Conservation (phyloP, 306 rosid species). For the Mucuna pruriens region DNA sequence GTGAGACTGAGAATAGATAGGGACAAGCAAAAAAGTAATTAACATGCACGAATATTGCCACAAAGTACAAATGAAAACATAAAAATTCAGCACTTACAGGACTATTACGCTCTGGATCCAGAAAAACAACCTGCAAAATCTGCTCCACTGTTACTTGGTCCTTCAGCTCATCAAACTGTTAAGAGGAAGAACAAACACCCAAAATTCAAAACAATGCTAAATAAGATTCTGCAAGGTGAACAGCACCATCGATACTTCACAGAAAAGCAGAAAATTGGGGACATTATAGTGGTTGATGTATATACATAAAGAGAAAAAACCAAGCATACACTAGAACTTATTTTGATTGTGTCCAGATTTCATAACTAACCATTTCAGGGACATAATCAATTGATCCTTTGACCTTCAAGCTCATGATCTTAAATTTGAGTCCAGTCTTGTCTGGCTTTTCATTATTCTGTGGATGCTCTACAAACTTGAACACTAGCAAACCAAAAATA, state of each 20-base stretch:
- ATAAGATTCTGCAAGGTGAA: not conserved
- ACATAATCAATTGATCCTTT: slow-evolving; percentile 82
- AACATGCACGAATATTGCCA: not conserved
- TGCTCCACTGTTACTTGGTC: slow-evolving; percentile 89
- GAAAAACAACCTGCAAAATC: slow-evolving; percentile 81
- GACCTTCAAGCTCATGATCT: slow-evolving; percentile 99
- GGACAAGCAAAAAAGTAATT: not conserved
- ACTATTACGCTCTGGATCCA: slow-evolving; percentile 80
- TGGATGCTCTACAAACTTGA: slow-evolving; percentile 94
- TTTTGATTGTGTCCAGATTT: not conserved
- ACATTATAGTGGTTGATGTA: not conserved
- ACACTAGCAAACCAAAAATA: slow-evolving; percentile 59
- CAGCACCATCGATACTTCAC: not conserved
- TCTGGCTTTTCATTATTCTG: slow-evolving; percentile 84
- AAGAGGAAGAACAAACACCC: slow-evolving; percentile 28
- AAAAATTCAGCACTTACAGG: slow-evolving; percentile 57
- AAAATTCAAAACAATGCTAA: slow-evolving; percentile 12
- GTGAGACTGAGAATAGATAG: not conserved
- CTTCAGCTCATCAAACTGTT: slow-evolving; percentile 91
- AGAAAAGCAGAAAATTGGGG: not conserved
- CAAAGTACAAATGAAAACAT: not conserved
- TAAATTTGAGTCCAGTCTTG: slow-evolving; percentile 84
- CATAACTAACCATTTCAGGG: slow-evolving; percentile 81
- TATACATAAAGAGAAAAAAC: not conserved
- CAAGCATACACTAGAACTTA: slow-evolving; percentile 1